Evolutionary conservation across 306 rosid species (phyloP).

Genomic region (Quercus alba): DNA sequence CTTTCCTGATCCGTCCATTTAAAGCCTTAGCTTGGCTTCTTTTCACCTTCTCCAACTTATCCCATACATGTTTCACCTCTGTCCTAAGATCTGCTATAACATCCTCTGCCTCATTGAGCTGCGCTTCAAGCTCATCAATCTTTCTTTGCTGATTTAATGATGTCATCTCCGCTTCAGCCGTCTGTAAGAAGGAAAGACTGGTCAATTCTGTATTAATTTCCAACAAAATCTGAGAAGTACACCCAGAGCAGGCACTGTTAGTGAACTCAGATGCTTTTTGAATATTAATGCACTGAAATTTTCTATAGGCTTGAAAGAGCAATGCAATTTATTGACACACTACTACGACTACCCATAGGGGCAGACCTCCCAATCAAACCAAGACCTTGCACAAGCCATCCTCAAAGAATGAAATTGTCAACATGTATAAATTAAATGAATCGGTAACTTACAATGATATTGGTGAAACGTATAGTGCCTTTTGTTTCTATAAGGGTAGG

Average conservation of each 20-base stretch:
- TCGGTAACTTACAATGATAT: not conserved
- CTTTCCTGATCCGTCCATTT: constrained; percentile 23
- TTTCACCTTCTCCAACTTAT: constrained; percentile 44
- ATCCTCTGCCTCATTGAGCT: constrained; percentile 73
- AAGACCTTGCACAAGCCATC: not conserved
- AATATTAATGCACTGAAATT: not conserved
- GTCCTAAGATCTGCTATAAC: constrained; percentile 65
- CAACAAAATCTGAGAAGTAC: not conserved
- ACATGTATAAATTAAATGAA: not conserved
- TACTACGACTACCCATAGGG: not conserved
- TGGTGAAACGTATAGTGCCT: not conserved
- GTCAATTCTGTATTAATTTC: not conserved
- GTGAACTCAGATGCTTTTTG: not conserved
- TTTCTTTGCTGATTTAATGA: constrained; percentile 46
- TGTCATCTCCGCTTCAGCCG: constrained; percentile 44
- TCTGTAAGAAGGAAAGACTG: constrained; percentile 31
- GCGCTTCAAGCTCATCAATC: constrained; percentile 70
- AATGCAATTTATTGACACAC: not conserved
- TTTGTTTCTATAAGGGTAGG: not conserved
- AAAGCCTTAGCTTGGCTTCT: constrained; percentile 28
- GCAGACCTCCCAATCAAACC: not conserved
- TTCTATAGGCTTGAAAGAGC: not conserved
- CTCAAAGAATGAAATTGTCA: not conserved
- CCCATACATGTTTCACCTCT: constrained; percentile 45
- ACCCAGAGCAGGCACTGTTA: not conserved